Conservation (phyloP, 192 early-diverging fungal genomes). For the Backusella circina region DNA sequence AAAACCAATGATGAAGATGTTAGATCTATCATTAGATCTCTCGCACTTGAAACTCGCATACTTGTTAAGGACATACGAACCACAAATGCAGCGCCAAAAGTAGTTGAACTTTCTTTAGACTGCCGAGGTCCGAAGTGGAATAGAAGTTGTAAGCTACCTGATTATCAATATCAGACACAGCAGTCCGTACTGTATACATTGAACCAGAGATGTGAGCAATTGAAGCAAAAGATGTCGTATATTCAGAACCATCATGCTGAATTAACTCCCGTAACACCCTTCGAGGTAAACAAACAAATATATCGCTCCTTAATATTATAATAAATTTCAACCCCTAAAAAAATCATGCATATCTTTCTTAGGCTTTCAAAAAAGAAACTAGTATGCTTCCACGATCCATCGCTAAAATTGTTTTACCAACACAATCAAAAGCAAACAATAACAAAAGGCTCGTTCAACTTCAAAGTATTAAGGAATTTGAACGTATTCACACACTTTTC, state of each 20-base stretch:
- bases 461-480: conserved; percentile 22
- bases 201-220: conserved; percentile 47
- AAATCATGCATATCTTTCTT: background rate
- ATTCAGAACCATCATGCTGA: background rate
- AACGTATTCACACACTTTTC: conserved; percentile 26
- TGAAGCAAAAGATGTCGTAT: conserved; percentile 26
- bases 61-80: conserved; percentile 43
- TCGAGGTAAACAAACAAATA: conserved; percentile 3
- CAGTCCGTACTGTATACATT: conserved; percentile 52
- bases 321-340: background rate
- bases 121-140: conserved; percentile 37
- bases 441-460: conserved; percentile 13
- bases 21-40: conserved; percentile 21
- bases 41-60: conserved; percentile 46
- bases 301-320: background rate
- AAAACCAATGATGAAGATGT: background rate
- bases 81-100: conserved; percentile 47
- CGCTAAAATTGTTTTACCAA: conserved; percentile 23
- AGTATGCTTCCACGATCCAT: background rate
- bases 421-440: background rate
- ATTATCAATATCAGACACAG: conserved; percentile 54
- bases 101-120: conserved; percentile 40
- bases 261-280: background rate
- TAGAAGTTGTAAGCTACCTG: conserved; percentile 39
- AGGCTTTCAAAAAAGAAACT: background rate